Evolutionary conservation across 768 basidiomycete species (phyloP).

Genomic region (Terana coerulea): DNA sequence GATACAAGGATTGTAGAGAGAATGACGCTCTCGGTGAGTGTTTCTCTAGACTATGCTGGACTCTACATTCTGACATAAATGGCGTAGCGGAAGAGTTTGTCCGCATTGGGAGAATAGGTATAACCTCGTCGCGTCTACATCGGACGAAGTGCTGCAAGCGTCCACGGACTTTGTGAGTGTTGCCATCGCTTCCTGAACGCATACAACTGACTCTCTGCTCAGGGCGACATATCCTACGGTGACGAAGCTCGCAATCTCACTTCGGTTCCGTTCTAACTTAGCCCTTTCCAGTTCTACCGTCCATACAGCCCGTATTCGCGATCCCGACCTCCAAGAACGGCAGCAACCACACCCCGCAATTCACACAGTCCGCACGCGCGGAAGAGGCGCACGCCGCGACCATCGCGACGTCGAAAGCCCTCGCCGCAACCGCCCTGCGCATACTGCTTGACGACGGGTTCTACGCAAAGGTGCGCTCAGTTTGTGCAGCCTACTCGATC

Average conservation of each 20-base stretch:
- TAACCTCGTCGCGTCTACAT: conserved; percentile 32
- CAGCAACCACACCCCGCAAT: conserved; percentile 73
- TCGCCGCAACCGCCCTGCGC: conserved; percentile 60
- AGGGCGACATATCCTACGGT: conserved; percentile 78
- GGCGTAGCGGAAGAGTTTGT: conserved; percentile 50
- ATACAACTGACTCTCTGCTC: conserved; percentile 10
- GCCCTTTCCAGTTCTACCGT: conserved; percentile 21
- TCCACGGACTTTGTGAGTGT: conserved; percentile 81
- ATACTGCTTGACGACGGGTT: conserved; percentile 57
- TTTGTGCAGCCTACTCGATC: background rate
- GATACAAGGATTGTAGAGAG: conserved; percentile 31
- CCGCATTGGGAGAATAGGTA: conserved; percentile 42
- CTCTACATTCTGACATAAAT: background rate
- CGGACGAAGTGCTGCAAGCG: conserved; percentile 41
- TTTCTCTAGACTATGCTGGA: background rate
- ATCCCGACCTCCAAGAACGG: conserved; percentile 70
- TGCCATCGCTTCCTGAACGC: background rate
- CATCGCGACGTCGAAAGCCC: conserved; percentile 52
- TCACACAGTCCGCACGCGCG: conserved; percentile 56
- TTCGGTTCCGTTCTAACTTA: no score
- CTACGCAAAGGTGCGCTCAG: conserved; percentile 43
- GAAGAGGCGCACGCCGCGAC: conserved; percentile 59
- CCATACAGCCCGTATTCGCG: conserved; percentile 27
- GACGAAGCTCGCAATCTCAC: no score
- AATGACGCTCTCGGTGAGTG: conserved; percentile 28